Evolutionary conservation across 2,329 filamentous ascomycete genomes (phyloP).

Genomic region (Colletotrichum viniferum): DNA sequence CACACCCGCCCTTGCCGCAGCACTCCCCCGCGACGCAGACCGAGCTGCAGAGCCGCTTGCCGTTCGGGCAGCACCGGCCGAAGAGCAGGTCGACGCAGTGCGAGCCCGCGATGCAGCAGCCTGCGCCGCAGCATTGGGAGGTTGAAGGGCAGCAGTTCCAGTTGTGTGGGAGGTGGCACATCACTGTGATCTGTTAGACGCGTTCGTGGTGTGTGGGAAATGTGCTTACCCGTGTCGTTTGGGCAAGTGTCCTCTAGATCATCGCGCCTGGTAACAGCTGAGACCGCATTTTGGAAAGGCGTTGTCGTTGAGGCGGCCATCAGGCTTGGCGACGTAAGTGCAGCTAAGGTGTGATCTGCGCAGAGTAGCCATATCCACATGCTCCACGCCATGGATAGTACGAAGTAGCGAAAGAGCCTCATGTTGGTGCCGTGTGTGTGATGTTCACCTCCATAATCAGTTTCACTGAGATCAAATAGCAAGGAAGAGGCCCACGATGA

Average conservation of each 20-base stretch:
- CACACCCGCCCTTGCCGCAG: not conserved
- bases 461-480: not conserved
- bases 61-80: slow-evolving; percentile 2
- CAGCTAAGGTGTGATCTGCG: not conserved
- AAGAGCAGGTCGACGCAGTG: slow-evolving; percentile 8
- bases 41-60: not conserved
- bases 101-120: slow-evolving; percentile 2
- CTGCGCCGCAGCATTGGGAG: not conserved
- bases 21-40: slow-evolving; percentile 3
- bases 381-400: not conserved
- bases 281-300: not conserved
- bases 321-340: not conserved
- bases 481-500: not conserved
- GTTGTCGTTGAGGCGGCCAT: not conserved
- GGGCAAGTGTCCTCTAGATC: not conserved
- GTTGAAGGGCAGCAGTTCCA: slow-evolving; percentile 12
- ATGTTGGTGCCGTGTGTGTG: not conserved
- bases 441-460: not conserved
- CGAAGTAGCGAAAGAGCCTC: not conserved
- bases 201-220: rapidly evolving
- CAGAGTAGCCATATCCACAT: not conserved
- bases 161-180: slow-evolving; percentile 15
- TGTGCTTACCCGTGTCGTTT: not conserved
- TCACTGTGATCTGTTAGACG: not conserved
- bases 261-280: not conserved